phyloP scores from a whole-genome alignment of 192 early-diverging fungal species.

The Linnemannia hyalina region DNA sequence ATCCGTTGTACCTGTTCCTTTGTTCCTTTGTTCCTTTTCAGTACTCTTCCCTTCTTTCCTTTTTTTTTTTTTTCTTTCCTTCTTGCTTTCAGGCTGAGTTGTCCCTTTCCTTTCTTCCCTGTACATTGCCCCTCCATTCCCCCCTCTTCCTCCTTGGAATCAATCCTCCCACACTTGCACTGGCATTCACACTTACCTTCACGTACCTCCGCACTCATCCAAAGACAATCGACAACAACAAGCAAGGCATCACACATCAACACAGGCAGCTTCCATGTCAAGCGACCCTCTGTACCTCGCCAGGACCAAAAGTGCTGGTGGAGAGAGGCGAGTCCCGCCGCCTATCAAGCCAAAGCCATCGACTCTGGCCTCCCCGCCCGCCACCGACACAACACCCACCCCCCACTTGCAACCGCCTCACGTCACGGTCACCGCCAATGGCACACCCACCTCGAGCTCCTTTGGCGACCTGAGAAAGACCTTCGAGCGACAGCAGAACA shows the following conservation, averaged over 20 bases:
- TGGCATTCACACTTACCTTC: no score
- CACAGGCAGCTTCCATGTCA: not conserved
- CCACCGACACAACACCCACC: not conserved
- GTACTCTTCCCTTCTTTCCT: not conserved
- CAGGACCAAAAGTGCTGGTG: slow-evolving; percentile 31
- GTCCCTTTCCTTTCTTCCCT: not conserved
- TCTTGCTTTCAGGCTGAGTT: not conserved
- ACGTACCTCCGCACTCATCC: no score
- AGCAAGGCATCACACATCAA: not conserved
- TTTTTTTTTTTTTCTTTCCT: not conserved
- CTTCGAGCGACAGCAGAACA: slow-evolving; percentile 43
- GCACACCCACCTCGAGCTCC: slow-evolving; percentile 15
- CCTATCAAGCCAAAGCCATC: slow-evolving; percentile 44
- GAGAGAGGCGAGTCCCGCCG: slow-evolving; percentile 40
- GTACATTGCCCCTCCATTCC: not conserved
- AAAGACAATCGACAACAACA: not conserved
- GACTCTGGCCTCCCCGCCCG: slow-evolving; percentile 17
- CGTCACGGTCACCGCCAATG: slow-evolving; percentile 31
- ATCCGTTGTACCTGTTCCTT: no score
- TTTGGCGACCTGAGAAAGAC: slow-evolving; percentile 47
- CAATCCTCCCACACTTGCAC: not conserved
- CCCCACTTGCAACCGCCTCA: not conserved
- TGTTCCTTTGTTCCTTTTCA: no score
- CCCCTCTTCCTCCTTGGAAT: not conserved
- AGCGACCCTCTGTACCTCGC: not conserved